These are phyloP conservation scores for Lasiodiplodia citricola DNA, from an alignment of 2,329 filamentous ascomycete genomes.

Conservation along the genomic window DNA sequence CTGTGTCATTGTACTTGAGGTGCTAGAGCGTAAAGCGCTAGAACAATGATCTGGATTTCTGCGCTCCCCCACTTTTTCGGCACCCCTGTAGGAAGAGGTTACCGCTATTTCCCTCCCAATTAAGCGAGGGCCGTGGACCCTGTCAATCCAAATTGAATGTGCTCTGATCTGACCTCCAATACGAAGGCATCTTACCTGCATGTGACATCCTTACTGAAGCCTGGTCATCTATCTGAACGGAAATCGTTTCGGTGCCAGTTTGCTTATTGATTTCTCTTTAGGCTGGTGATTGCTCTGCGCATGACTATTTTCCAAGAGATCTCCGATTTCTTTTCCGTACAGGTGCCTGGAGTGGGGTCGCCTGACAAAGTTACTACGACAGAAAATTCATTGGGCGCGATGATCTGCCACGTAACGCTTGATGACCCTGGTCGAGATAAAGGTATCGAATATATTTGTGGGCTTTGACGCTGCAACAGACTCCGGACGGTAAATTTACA, in stretches of 20 bases:
- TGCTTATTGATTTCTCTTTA: not conserved
- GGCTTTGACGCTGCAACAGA: not conserved
- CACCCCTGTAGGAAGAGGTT: not conserved
- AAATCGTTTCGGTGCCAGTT: not conserved
- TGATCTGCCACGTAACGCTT: not conserved
- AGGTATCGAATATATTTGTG: not conserved
- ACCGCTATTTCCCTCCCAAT: not conserved
- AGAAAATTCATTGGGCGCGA: not conserved
- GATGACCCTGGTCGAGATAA: not conserved
- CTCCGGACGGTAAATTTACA: not conserved
- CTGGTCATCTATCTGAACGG: not conserved
- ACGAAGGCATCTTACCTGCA: not conserved
- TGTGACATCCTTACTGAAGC: not conserved
- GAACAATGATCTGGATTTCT: not conserved
- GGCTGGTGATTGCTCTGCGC: not conserved
- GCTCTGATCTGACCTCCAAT: not conserved
- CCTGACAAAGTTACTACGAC: not conserved
- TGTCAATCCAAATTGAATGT: not conserved
- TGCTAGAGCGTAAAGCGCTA: not conserved
- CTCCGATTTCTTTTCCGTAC: not conserved
- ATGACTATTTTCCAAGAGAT: not conserved
- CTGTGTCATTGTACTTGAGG: too few relatives aligned
- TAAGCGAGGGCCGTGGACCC: not conserved
- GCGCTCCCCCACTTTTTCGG: not conserved
- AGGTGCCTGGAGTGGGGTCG: not conserved